Conservation (phyloP, 768 basidiomycete genomes). For the Leccinum disarticulatum region DNA sequence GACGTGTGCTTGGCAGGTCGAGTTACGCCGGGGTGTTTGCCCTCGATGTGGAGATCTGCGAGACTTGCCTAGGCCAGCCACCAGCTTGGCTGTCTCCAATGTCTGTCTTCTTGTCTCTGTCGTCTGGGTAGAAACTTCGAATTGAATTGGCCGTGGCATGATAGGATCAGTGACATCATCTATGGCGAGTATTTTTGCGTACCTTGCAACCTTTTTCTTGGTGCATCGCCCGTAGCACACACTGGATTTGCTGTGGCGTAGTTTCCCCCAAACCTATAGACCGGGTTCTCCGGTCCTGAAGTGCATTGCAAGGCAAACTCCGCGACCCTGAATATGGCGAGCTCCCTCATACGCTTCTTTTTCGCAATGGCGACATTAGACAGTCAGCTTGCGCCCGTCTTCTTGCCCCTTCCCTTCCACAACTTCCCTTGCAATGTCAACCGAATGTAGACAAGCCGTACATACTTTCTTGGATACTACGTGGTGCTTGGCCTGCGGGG, state of each 20-base stretch:
- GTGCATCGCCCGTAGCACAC: background rate
- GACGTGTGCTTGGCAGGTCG: constrained; percentile 5
- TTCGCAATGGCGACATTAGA: constrained; percentile 24
- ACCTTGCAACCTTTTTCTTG: background rate
- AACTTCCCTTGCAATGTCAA: background rate
- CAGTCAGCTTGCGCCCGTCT: constrained; percentile 23
- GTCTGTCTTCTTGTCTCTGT: background rate
- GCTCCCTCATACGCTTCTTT: constrained; percentile 27
- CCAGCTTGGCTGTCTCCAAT: background rate
- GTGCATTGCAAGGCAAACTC: constrained; percentile 24
- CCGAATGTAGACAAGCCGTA: constrained; percentile 21
- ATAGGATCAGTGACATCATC: background rate
- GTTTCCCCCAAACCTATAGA: background rate
- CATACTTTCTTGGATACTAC: constrained; percentile 15
- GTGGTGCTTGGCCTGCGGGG: constrained; percentile 17
- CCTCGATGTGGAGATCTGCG: constrained; percentile 1
- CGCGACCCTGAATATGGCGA: constrained; percentile 30
- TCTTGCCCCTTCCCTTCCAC: constrained; percentile 2
- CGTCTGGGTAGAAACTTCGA: background rate
- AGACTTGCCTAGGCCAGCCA: constrained; percentile 2
- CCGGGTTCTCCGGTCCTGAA: background rate
- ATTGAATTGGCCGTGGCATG: background rate
- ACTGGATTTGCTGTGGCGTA: constrained; percentile 5
- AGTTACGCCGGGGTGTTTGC: background rate
- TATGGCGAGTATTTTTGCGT: constrained; percentile 5